Percentiles rank a stretch among this genome's conserved stretches.
Evolutionary conservation across 2,329 filamentous ascomycete genomes (phyloP).

Genomic region (Alternaria sp.): DNA sequence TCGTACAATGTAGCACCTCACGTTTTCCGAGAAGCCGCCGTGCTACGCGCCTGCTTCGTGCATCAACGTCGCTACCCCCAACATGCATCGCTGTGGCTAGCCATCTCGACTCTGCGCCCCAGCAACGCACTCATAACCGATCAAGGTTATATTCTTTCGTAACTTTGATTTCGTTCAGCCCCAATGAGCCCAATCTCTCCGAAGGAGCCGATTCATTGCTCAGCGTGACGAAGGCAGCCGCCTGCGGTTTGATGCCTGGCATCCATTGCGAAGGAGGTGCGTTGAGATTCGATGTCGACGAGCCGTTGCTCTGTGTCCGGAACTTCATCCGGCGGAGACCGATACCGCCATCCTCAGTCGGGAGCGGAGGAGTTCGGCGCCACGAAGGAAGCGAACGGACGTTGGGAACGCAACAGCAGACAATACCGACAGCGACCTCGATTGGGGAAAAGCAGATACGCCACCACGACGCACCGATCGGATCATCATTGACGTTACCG

Average conservation of each 20-base stretch:
- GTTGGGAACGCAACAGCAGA: constrained; percentile 28
- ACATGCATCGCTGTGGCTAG: neutral
- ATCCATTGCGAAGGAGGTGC: constrained; percentile 23
- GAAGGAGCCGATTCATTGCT: constrained; percentile 15
- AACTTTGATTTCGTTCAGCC: constrained; percentile 25
- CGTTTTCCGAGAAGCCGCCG: neutral
- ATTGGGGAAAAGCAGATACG: constrained; percentile 28
- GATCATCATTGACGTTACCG: constrained; percentile 18
- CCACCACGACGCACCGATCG: constrained; percentile 28
- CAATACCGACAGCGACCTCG: constrained; percentile 27
- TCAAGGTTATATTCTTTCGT: constrained; percentile 30
- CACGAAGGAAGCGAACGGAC: constrained; percentile 16
- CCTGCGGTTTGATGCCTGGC: constrained; percentile 13
- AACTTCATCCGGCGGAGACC: constrained; percentile 26
- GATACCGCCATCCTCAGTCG: constrained; percentile 12
- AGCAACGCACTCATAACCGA: constrained; percentile 9
- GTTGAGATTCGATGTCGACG: constrained; percentile 25
- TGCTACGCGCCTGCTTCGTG: neutral
- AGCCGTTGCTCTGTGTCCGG: constrained; percentile 20
- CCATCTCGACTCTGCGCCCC: neutral
- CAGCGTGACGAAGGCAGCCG: constrained; percentile 26
- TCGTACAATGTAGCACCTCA: neutral
- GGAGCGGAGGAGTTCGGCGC: constrained; percentile 11
- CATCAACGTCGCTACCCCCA: neutral
- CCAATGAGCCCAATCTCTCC: constrained; percentile 15